Evolutionary conservation across 805 yeast genomes (phyloP).

Genomic region (Wickerhamiella sorbophila): DNA sequence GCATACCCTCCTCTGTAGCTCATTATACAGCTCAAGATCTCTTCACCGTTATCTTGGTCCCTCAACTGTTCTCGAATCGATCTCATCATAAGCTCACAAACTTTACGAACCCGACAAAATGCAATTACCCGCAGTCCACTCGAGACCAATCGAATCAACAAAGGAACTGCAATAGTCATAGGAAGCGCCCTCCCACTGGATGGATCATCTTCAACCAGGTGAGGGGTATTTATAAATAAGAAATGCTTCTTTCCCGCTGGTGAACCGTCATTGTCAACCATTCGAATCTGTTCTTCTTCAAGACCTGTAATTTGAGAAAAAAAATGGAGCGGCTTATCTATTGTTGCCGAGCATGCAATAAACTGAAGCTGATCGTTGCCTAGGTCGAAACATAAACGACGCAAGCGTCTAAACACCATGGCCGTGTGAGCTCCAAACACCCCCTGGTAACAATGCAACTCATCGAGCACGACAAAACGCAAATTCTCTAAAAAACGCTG

Average conservation of each 20-base stretch:
- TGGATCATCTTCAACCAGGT: constrained; percentile 43
- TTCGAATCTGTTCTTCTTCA: constrained; percentile 31
- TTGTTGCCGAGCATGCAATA: constrained; percentile 90
- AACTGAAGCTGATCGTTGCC: constrained; percentile 46
- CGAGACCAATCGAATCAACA: constrained; percentile 51
- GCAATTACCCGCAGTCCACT: constrained; percentile 68
- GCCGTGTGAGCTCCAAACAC: constrained; percentile 90
- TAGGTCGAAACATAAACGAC: constrained; percentile 43
- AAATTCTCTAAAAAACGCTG: constrained; percentile 46
- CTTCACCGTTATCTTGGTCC: constrained; percentile 24
- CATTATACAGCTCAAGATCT: constrained; percentile 52
- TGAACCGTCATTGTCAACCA: constrained; percentile 71
- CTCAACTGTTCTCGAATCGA: constrained; percentile 50
- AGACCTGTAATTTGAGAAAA: constrained; percentile 66
- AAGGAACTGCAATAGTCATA: constrained; percentile 59
- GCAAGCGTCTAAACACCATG: constrained; percentile 62
- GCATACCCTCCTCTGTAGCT: constrained; percentile 93
- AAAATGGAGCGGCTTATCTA: constrained; percentile 56
- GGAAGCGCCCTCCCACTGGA: constrained; percentile 51
- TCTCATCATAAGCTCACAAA: constrained; percentile 78
- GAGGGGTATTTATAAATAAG: constrained; percentile 77
- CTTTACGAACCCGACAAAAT: constrained; percentile 73
- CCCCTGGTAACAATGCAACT: constrained; percentile 77
- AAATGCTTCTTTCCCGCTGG: constrained; percentile 67
- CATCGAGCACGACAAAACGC: constrained; percentile 66